Evolutionary conservation across 306 rosid species (phyloP), one percentile per base, ranked within the genome.

Genomic region (Quercus alba): DNA sequence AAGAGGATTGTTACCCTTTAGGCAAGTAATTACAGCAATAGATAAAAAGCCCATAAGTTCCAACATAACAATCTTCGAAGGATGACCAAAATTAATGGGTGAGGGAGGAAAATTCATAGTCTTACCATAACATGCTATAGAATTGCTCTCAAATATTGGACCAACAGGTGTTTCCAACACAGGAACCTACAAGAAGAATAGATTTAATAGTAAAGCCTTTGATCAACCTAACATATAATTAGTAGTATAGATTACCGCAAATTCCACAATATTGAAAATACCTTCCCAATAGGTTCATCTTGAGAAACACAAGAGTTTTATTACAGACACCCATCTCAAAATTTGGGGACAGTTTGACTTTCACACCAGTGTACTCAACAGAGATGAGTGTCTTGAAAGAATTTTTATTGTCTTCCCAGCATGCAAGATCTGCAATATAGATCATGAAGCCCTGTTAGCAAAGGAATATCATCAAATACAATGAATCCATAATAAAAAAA

Each of bases 221-320:
- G 1, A 28, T 35, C 25, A 82, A 66, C 38, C 18, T 17, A 20
- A 44, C 72, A 25, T 46, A 19, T 5, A 26, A 10, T 28, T 19
- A 6, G 25, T 20, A 5, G 61, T 75, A 33, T 25, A 17, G 8
- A 41, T 25, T 9, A 17, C 12, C 5, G 44, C 46, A 35, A 3
- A 68, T 1, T 41, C 3, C 6, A 9, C 44, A 1, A 59, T 33
- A 62, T 35, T n/a, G 35, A 5, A 49, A 1, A n/a, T 63, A 89
- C 98, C 97, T 94, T 94, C 97, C 97, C 15, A 94, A 74, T 41
- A 97, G 97, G 66, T 94, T 93, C 91, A 91, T 83, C 83, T 91
- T 94, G 92, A 56, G 61, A 93, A 94, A 3, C 97, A 93, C 88
- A 90, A 92, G 89, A 56, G 95, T 85, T 49, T 87, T 91, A 80